Percentiles rank a stretch among this genome's conserved stretches.
phyloP scores from a whole-genome alignment of 805 yeast genomes.

The Spathaspora gorwiae region DNA sequence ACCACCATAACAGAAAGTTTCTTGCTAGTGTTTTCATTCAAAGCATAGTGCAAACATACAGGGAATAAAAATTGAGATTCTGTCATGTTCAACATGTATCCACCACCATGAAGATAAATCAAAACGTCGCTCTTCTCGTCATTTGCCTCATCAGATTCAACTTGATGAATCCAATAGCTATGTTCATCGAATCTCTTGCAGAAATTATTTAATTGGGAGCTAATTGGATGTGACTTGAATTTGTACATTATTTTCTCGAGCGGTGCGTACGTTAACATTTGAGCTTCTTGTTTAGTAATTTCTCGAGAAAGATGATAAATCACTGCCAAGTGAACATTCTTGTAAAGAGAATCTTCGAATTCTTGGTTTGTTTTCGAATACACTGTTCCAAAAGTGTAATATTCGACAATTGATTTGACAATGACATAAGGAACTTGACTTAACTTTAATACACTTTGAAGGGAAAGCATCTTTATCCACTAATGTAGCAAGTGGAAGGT shows the following conservation, averaged over 20 bases:
- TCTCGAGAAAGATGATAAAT: slow-evolving; percentile 21
- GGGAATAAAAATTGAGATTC: slow-evolving; percentile 26
- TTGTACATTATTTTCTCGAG: slow-evolving; percentile 11
- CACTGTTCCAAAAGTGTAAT: slow-evolving; percentile 27
- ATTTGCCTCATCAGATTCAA: slow-evolving; percentile 9
- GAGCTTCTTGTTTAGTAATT: slow-evolving; percentile 17
- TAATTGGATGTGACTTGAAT: slow-evolving; percentile 10
- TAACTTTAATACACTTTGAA: neutral
- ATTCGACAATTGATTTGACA: slow-evolving; percentile 17
- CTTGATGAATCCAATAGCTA: slow-evolving; percentile 29
- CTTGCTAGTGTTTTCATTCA: slow-evolving; percentile 11
- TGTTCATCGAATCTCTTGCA: slow-evolving; percentile 16
- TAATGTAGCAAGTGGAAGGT: too few relatives aligned
- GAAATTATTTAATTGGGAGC: slow-evolving; percentile 6
- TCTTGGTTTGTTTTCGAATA: slow-evolving; percentile 22
- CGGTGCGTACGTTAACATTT: slow-evolving; percentile 16
- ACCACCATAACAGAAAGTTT: slow-evolving; percentile 21
- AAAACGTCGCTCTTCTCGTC: slow-evolving; percentile 7
- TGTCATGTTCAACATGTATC: slow-evolving; percentile 17
- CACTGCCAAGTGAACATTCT: slow-evolving; percentile 23
- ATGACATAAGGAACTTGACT: slow-evolving; percentile 15
- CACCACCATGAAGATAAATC: slow-evolving; percentile 36
- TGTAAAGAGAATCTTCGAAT: slow-evolving; percentile 23
- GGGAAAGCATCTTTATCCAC: neutral
- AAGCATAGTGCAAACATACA: slow-evolving; percentile 21